Base-by-base conservation (phyloP, 805 yeast genomes). In the Candida hungchunana region DNA sequence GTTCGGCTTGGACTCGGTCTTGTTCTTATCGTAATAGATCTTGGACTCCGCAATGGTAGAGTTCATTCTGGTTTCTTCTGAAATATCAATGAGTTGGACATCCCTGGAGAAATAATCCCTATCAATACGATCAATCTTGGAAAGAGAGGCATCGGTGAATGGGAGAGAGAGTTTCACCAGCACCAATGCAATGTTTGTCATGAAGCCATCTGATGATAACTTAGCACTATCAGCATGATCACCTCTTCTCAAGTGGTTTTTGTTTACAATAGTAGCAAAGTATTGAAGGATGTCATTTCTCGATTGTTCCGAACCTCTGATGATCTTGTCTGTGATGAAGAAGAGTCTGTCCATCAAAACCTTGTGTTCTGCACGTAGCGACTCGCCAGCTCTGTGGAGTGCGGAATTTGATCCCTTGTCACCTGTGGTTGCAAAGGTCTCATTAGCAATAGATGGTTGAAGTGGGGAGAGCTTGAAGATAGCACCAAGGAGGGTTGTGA, bases 231-330 rank as follows among this genome's bases (percentile, higher is more conserved):
- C 79, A 3, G 89, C 82, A 56, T 85, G 95, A 44, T 82, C 78
- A 34, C 96, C 96, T 49, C 86, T 73, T 62, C 97, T 77, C 47
- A 86, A 71, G 59, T 88, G 97, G 55, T 89, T 88, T 33, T 74
- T 69, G 50, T 90, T 85, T n/a, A 86, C 73, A 26, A 87, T 69
- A 18, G 70, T 71, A 1, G 84, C 82, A 59, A 89, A 77, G 68
- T 80, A 88, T 31, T 68, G 61, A 47, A 93, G 61, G 32, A 89
- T 53, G 26, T 65, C 78, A 24, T 65, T 64, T 43, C 97, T 73
- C 0, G 95, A 73, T 10, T 64, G 62, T 1, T 72, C 62, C 5
- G 87, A 77, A 0, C 87, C 85, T 43, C 97, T 70, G 11, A 93
- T 73, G 29, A 93, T 69, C 50, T 74, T 79, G 54, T 89, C 83